phyloP scores from a whole-genome alignment of 2,329 filamentous ascomycete species.

The Aspergillus flavus region DNA sequence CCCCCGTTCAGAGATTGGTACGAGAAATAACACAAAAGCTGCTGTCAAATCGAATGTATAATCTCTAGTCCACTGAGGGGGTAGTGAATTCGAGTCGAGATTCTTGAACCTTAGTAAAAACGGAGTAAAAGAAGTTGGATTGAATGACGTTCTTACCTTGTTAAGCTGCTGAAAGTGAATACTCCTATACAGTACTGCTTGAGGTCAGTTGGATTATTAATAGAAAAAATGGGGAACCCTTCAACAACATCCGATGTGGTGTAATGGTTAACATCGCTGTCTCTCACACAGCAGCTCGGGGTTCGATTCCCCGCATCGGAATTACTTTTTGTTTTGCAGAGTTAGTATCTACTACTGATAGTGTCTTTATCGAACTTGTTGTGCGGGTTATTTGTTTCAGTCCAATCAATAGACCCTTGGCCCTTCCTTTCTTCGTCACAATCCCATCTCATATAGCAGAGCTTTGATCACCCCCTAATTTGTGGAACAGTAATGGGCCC shows the following conservation, averaged over 20 bases:
- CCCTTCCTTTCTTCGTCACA: not conserved
- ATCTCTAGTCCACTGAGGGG: not conserved
- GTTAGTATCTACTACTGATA: too few species aligned
- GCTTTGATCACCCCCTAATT: not conserved
- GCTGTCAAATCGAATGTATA: not conserved
- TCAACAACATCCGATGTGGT: conserved; percentile 23
- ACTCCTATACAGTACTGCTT: too few species aligned
- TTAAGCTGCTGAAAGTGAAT: too few species aligned
- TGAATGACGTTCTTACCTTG: not conserved
- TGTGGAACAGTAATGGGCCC: not conserved
- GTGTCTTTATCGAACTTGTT: not conserved
- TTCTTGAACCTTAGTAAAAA: not conserved
- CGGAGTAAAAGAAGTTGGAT: not conserved
- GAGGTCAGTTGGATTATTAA: not conserved
- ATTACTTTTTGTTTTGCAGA: conserved; percentile 1
- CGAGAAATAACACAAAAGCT: not conserved
- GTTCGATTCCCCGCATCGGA: conserved; percentile 32
- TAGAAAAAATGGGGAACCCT: accelerated
- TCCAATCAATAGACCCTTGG: not conserved
- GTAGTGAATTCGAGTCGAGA: not conserved
- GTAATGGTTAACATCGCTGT: conserved; percentile 27
- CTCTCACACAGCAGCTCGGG: conserved; percentile 32
- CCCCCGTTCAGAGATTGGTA: not conserved
- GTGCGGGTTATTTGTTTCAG: not conserved
- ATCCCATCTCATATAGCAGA: not conserved